phyloP scores from a whole-genome alignment of 768 basidiomycete species.

The Kwoniella bestiolae region DNA sequence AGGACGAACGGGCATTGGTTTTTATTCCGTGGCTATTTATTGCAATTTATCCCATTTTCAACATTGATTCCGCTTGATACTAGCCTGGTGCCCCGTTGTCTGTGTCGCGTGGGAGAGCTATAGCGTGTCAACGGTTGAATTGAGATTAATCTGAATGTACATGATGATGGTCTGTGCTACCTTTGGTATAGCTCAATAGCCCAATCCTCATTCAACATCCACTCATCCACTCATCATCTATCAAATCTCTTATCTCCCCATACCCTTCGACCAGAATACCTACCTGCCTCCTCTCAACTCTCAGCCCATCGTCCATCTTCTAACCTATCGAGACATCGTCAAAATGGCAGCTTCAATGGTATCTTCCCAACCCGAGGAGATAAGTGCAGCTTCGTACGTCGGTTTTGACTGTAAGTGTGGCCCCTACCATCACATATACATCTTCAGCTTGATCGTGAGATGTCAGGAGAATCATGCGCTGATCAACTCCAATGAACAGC shows the following conservation, averaged over 20 bases:
- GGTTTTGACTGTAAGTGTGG: conserved; percentile 82
- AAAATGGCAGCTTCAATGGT: conserved; percentile 62
- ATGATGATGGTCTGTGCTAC: conserved; percentile 6
- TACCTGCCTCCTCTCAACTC: background rate
- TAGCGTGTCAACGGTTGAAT: background rate
- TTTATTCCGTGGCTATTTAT: background rate
- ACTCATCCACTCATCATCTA: background rate
- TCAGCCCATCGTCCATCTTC: background rate
- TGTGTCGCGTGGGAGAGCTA: conserved; percentile 16
- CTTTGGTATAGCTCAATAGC: conserved; percentile 8
- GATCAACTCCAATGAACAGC: conserved; percentile 50
- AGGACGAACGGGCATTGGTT: background rate
- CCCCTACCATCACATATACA: too few relatives aligned
- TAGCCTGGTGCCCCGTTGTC: background rate
- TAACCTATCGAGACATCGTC: background rate
- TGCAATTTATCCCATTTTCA: background rate
- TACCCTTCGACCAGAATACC: background rate
- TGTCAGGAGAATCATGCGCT: too few relatives aligned
- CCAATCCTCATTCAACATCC: background rate
- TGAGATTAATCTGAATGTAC: background rate
- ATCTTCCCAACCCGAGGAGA: conserved; percentile 64
- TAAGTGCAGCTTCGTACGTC: conserved; percentile 89
- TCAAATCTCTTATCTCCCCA: background rate
- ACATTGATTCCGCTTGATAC: background rate
- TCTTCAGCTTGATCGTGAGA: background rate